Conservation (phyloP, 371 early-diverging fungal species). For the Mucor mucedo region DNA sequence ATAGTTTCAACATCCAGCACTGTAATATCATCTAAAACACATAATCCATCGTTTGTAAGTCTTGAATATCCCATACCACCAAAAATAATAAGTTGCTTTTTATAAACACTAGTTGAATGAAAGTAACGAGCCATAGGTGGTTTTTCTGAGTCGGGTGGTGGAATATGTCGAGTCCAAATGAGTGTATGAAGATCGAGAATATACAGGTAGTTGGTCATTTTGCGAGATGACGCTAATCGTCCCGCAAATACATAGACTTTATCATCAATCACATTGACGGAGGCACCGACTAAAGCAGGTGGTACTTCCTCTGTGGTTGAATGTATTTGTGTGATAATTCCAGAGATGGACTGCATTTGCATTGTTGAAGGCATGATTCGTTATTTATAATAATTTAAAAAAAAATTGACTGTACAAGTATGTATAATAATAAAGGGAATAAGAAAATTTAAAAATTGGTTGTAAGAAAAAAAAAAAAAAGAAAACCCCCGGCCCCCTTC, state of each 20-base stretch:
- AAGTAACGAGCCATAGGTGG: conserved; percentile 72
- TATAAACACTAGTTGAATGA: conserved; percentile 73
- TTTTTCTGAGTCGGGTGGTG: conserved; percentile 39
- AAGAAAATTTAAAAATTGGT: background rate
- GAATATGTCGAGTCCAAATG: conserved; percentile 61
- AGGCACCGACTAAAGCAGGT: conserved; percentile 79
- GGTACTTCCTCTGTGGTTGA: conserved; percentile 75
- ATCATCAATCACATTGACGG: conserved; percentile 67
- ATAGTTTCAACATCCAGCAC: conserved; percentile 70
- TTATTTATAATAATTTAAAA: background rate
- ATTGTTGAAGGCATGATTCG: conserved; percentile 28
- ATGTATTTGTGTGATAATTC: conserved; percentile 69
- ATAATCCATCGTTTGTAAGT: conserved; percentile 33
- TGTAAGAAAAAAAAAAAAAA: background rate
- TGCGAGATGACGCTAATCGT: conserved; percentile 65
- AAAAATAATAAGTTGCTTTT: conserved; percentile 54
- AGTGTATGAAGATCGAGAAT: conserved; percentile 65
- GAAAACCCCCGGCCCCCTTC: background rate
- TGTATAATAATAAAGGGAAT: background rate
- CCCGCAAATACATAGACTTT: conserved; percentile 78
- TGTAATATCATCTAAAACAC: conserved; percentile 74
- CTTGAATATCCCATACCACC: conserved; percentile 67
- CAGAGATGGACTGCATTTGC: conserved; percentile 69
- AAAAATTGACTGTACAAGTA: background rate
- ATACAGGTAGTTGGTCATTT: conserved; percentile 73